phyloP scores from a whole-genome alignment of 208 protist species.

The Blastocrithidia nonstop region DNA sequence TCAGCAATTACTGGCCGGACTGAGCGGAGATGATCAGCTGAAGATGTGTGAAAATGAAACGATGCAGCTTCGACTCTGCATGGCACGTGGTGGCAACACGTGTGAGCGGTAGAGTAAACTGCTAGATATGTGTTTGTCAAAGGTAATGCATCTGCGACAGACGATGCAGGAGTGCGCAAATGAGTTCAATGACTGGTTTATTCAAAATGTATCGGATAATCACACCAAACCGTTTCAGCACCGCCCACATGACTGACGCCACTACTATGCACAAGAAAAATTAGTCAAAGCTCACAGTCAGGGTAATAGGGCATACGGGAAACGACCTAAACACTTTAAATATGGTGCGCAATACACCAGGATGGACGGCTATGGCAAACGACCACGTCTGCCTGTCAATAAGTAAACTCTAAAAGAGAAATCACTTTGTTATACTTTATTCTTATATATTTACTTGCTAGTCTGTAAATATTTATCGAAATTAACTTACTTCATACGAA shows the following conservation, averaged over 20 bases:
- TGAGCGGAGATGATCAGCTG: slow-evolving; percentile 69
- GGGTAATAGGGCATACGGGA: slow-evolving; percentile 51
- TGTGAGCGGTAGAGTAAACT: slow-evolving; percentile 65
- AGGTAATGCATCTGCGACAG: slow-evolving; percentile 59
- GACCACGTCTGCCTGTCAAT: slow-evolving; percentile 76
- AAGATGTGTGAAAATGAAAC: slow-evolving; percentile 73
- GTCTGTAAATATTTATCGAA: neutral
- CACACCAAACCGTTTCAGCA: slow-evolving; percentile 84
- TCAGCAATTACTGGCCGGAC: slow-evolving; percentile 59
- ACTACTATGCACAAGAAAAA: slow-evolving; percentile 79
- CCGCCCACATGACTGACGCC: slow-evolving; percentile 75
- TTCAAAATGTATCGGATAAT: slow-evolving; percentile 81
- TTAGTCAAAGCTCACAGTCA: slow-evolving; percentile 65
- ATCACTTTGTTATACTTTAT: neutral
- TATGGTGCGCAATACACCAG: slow-evolving; percentile 75
- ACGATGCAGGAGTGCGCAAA: slow-evolving; percentile 41
- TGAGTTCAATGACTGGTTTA: slow-evolving; percentile 85
- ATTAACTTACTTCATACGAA: slow-evolving; percentile 4
- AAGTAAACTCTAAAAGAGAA: slow-evolving; percentile 45
- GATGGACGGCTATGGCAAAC: slow-evolving; percentile 69
- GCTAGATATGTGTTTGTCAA: slow-evolving; percentile 60
- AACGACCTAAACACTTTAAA: slow-evolving; percentile 54
- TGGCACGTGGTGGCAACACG: slow-evolving; percentile 55
- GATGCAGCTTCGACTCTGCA: slow-evolving; percentile 75
- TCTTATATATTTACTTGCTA: slow-evolving; percentile 8